phyloP scores from a whole-genome alignment of 768 basidiomycete genomes.

The Naematelia encephala region DNA sequence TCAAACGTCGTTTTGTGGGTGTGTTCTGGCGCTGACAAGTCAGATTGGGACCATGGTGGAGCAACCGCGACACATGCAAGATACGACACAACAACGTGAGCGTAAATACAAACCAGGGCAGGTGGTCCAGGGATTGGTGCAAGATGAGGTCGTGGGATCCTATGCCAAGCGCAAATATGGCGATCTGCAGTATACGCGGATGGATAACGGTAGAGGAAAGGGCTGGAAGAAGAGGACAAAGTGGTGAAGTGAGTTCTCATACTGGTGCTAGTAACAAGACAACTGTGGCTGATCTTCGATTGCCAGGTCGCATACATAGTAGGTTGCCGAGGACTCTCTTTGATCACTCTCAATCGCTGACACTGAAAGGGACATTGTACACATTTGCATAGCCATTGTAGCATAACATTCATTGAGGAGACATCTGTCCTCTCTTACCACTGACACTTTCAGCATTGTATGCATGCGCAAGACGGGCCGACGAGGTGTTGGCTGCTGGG shows the following conservation, averaged over 20 bases:
- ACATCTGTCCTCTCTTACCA: too few relatives aligned
- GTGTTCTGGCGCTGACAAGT: not conserved
- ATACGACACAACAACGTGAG: conserved; percentile 38
- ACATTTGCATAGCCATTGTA: conserved; percentile 1
- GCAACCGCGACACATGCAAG: conserved; percentile 41
- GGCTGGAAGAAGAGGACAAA: conserved; percentile 49
- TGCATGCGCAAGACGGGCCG: too few relatives aligned
- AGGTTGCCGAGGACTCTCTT: not conserved
- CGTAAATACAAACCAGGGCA: conserved; percentile 41
- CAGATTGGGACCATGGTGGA: conserved; percentile 48
- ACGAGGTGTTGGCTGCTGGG: too few relatives aligned
- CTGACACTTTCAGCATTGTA: too few relatives aligned
- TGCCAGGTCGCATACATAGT: not conserved
- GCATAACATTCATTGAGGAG: not conserved
- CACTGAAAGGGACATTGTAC: too few relatives aligned
- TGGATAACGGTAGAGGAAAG: conserved; percentile 48
- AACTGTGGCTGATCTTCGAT: not conserved
- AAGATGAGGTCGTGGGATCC: conserved; percentile 31
- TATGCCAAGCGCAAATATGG: conserved; percentile 50
- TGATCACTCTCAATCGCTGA: not conserved
- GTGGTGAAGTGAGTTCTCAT: conserved; percentile 35
- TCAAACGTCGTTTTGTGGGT: not conserved
- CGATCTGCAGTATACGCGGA: conserved; percentile 43
- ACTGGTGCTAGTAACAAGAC: too few relatives aligned
- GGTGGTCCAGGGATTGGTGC: conserved; percentile 39